Evolutionary conservation across 306 rosid genomes (phyloP), one percentile per base, ranked within the genome.

Genomic region (Arachis hypogaea): DNA sequence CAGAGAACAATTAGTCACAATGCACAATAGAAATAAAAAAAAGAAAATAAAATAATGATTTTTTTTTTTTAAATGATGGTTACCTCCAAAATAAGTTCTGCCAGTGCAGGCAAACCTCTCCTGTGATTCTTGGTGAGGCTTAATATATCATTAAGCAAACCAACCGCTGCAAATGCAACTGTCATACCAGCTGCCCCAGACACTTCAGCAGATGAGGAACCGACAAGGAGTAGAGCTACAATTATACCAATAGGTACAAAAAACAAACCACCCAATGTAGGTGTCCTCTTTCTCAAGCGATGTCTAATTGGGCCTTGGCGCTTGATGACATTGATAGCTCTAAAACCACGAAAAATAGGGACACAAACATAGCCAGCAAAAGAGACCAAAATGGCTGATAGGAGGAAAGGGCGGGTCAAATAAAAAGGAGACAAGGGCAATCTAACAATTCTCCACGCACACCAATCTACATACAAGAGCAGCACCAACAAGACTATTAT

Each of bases 241-340:
- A 56, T 60, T 62, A 94, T 68, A 76, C 98, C 97, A 38, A 91
- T 45, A 11, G 97, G 98, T 47, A 93, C 71, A 73, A 93, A 91
- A 69, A 93, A 76, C 79, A 93, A 80, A 84, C 97, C 98, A 78
- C 98, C 98, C 94, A 93, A 71, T 54, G 97, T 88, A 44, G 97
- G 98, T 45, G 92, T 90, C 63, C 82, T 72, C 79, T 63, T 88
- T 75, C 78, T 88, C 36, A 80, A 51, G 55, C 79, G 75, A 65
- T 84, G 91, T 74, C 88, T 78, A 40, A 74, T 62, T 52, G 87
- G 86, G 52, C 85, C 89, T 63, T 82, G 91, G 64, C 78, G 81
- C 77, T 88, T 82, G 60, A 85, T 62, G 46, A 89, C 85, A 67
- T 89, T 96, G 72, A 82, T 83, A 80, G 73, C 64, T 85, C 86